Percentiles rank a stretch among this genome's conserved stretches.
These are phyloP conservation scores for Arthroderma sp. DNA, from an alignment of 2,329 filamentous ascomycete genomes.

Conservation along the genomic window DNA sequence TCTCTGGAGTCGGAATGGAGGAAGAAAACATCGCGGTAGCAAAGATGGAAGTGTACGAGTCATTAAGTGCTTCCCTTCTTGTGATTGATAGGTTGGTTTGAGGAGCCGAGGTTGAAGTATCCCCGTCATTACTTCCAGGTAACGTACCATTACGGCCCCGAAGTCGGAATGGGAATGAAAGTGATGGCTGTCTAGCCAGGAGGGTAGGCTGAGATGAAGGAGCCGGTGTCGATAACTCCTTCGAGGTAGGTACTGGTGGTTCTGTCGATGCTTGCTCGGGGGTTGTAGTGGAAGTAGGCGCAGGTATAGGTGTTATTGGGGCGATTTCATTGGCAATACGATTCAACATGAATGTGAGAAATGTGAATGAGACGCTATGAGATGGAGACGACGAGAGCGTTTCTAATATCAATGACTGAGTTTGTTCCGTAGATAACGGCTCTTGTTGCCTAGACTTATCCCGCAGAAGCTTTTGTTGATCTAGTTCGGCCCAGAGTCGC, in stretches of 20 bases:
- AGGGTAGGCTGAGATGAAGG: conserved; percentile 5
- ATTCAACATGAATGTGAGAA: conserved; percentile 65
- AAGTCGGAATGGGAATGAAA: conserved; percentile 14
- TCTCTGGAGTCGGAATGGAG: conserved; percentile 26
- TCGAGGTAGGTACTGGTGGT: conserved; percentile 17
- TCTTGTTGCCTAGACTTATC: conserved; percentile 40
- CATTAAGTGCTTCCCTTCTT: conserved; percentile 49
- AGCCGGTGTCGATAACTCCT: conserved; percentile 25
- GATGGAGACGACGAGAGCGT: conserved; percentile 58
- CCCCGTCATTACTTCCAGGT: conserved; percentile 5
- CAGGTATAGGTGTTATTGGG: conserved; percentile 22
- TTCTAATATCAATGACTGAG: conserved; percentile 56
- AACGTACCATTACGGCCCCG: conserved; percentile 7
- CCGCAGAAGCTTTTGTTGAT: conserved; percentile 42
- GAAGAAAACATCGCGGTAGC: conserved; percentile 50
- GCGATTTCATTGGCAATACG: conserved; percentile 46
- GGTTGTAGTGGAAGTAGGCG: conserved; percentile 11
- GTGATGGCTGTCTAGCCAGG: conserved; percentile 1
- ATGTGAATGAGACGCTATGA: conserved; percentile 81
- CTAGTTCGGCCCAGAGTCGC: conserved; percentile 58
- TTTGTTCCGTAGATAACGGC: conserved; percentile 40
- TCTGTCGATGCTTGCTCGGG: conserved; percentile 18
- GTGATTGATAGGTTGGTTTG: conserved; percentile 39
- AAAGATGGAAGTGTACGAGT: conserved; percentile 53
- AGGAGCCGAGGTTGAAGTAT: conserved; percentile 17